A percentile compares a stretch with the other conserved stretches of the same genome.
Conservation (phyloP, 768 basidiomycete species). For the Suillus subalutaceus region DNA sequence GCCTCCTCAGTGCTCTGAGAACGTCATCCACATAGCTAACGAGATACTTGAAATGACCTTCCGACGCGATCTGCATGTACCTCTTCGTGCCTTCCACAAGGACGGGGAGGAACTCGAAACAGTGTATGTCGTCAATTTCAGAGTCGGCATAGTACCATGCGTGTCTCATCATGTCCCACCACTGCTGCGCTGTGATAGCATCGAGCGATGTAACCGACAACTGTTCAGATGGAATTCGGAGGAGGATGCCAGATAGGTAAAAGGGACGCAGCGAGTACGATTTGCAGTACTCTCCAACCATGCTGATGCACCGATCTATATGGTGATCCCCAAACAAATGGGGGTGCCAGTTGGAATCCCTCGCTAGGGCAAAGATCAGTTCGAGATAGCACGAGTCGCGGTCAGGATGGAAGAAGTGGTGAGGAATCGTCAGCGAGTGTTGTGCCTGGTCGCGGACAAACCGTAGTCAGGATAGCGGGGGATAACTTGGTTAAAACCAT, state of each 20-base stretch:
- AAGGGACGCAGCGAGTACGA: background rate
- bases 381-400: background rate
- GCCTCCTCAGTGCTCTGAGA: background rate
- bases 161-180: background rate
- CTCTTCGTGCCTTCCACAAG: background rate
- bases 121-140: background rate
- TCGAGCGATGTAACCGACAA: background rate
- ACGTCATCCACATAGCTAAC: background rate
- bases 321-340: background rate
- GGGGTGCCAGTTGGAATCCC: background rate
- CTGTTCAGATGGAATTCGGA: background rate
- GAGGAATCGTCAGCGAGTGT: background rate
- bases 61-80: background rate
- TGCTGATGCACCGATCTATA: background rate
- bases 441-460: background rate
- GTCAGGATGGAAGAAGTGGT: fast-evolving
- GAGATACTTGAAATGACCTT: background rate
- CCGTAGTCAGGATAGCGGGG: background rate
- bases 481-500: background rate
- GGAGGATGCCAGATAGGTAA: background rate
- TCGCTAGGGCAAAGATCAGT: background rate
- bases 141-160: background rate
- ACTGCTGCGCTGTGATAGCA: background rate
- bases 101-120: background rate
- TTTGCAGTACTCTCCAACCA: background rate